Percentiles rank a stretch among this genome's conserved stretches.
phyloP scores from a whole-genome alignment of 805 yeast species.

The Yamadazyma sp. region DNA sequence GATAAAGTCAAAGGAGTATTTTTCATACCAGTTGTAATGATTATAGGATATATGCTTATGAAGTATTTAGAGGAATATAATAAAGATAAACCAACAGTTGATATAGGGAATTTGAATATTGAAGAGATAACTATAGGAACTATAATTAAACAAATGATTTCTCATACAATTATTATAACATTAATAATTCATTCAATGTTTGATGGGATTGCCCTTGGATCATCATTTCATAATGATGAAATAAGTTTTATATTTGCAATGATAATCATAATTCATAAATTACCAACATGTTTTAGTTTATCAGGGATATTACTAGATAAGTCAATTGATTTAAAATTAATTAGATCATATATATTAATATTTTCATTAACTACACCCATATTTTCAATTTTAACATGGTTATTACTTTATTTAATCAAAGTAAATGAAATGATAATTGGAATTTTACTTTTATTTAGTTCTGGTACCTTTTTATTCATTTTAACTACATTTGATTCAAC shows the following conservation, averaged over 20 bases:
- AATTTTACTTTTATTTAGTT: constrained; percentile 56
- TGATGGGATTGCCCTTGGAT: constrained; percentile 73
- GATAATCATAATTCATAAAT: constrained; percentile 66
- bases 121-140: too few species aligned
- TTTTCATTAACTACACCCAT: constrained; percentile 64
- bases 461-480: constrained; percentile 72
- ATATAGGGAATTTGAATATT: too few species aligned
- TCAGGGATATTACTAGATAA: constrained; percentile 48
- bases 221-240: constrained; percentile 44
- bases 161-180: constrained; percentile 55
- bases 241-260: constrained; percentile 47
- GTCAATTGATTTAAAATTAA: constrained; percentile 26
- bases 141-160: too few species aligned
- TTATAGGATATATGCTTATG: constrained; percentile 10
- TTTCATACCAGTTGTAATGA: too few species aligned
- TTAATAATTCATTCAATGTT: constrained; percentile 63
- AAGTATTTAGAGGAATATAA: constrained; percentile 4
- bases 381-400: constrained; percentile 52
- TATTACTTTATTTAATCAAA: constrained; percentile 29
- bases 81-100: too few species aligned
- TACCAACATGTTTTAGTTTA: constrained; percentile 73
- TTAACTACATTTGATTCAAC: constrained; percentile 52
- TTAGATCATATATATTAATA: constrained; percentile 45
- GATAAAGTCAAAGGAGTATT: too few species aligned
- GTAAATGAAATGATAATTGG: constrained; percentile 44